Evolutionary conservation across 805 yeast species (phyloP), one percentile per base, ranked within the genome.

Genomic region (Grigorovia jiainica): DNA sequence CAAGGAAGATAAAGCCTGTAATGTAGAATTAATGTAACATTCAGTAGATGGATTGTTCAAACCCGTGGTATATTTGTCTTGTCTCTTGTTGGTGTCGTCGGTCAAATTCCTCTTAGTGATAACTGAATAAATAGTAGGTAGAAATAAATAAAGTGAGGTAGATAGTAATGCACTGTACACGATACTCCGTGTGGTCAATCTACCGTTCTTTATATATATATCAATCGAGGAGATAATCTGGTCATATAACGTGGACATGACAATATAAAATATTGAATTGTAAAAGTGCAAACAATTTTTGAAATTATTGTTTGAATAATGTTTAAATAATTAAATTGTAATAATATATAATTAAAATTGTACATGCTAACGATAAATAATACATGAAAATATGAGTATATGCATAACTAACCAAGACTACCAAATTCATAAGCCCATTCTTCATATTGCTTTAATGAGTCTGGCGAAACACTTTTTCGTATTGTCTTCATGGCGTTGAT

Each of bases 391-490:
- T 15, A 4, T 16, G 35, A 15, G 4, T 13, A 7, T 27, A 10
- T 13, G 8, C 5, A 4, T 34, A 39, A 48, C 3, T 43, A 47
- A 20, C 97, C 97, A 10, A 87, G 79, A 16, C 95, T 85, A 7
- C 97, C 98, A 60, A 76, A 90, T 55, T 80, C 70, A 33, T 67
- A 60, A 1, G 96, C 92, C 97, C 98, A 90, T 20, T 83, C 79
- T 52, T 85, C 95, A 61, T 86, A 92, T 49, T 78, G 76, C 30
- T 65, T 63, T 42, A 90, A 66, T 5, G 95, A 94, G 52, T 84
- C 90, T 29, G 70, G 70, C 9, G 94, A 81, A 9, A 92, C 97
- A 65, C 95, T 84, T 15, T 95, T 95, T 46, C 94, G 71, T 41
- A 92, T 82, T 36, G 83, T 81, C 43, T 74, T 74, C 69, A 90